These are phyloP conservation scores for Taxillus chinensis DNA, from an alignment of 164 flowering plant species.

Conservation along the genomic window DNA sequence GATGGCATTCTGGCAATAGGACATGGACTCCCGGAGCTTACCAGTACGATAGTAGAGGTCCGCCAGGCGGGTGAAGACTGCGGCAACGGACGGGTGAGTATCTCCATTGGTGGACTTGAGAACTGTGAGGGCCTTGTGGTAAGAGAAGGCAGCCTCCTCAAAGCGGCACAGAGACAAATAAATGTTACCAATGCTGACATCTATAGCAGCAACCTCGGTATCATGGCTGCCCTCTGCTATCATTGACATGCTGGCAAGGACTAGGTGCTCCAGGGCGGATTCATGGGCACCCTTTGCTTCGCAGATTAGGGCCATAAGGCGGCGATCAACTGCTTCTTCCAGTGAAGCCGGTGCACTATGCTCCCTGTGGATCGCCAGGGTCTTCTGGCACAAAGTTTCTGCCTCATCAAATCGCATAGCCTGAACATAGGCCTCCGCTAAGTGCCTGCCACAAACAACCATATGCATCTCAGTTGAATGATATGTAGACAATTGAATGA, in stretches of 20 bases:
- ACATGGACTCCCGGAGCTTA: constrained; percentile 31
- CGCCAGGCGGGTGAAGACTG: constrained; percentile 30
- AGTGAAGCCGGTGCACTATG: constrained; percentile 22
- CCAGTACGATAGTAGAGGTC: constrained; percentile 31
- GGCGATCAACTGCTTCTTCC: constrained; percentile 32
- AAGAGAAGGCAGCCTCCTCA: constrained; percentile 35
- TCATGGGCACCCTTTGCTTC: constrained; percentile 32
- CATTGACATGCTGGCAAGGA: constrained; percentile 39
- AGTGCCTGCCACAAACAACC: constrained; percentile 14
- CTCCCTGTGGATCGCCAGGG: constrained; percentile 23
- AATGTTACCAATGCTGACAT: constrained; percentile 26
- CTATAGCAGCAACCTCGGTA: constrained; percentile 33
- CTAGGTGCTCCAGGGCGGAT: constrained; percentile 34
- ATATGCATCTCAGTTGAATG: too few relatives aligned
- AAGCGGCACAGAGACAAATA: constrained; percentile 26
- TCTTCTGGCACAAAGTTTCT: constrained; percentile 22
- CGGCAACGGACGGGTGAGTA: constrained; percentile 30
- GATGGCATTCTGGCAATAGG: constrained; percentile 37
- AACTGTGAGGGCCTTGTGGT: constrained; percentile 33
- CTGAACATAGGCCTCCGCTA: constrained; percentile 33
- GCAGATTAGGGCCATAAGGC: constrained; percentile 32
- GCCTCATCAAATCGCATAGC: constrained; percentile 38
- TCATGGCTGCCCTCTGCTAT: constrained; percentile 32
- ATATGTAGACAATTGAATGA: too few relatives aligned
- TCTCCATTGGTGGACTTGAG: constrained; percentile 35